A percentile compares a stretch with the other conserved stretches of the same genome.
Conservation (phyloP, 306 rosid genomes). For the Inga oerstediana region DNA sequence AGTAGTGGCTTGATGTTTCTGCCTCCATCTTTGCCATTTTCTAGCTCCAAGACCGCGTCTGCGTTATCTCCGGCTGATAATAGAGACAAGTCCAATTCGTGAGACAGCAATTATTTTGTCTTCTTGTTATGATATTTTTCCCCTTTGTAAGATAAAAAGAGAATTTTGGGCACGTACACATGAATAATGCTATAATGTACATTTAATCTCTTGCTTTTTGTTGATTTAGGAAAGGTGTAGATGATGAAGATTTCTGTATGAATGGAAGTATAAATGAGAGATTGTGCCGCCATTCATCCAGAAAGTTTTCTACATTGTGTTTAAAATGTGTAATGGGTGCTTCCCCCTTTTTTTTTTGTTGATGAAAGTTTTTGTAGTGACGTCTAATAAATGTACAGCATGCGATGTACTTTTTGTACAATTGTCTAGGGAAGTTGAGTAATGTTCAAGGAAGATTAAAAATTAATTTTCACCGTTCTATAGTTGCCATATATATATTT, state of each 20-base stretch:
- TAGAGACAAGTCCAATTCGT: constrained; percentile 42
- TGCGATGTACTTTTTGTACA: not conserved
- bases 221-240: not conserved
- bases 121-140: not conserved
- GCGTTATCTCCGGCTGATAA: constrained; percentile 49
- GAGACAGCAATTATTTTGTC: not conserved
- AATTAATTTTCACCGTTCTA: not conserved
- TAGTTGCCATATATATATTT: not conserved
- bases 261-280: not conserved
- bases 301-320: not conserved
- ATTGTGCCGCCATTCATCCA: not conserved
- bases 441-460: not conserved
- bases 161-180: constrained; percentile 1
- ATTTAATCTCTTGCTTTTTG: not conserved
- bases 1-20: constrained; percentile 45
- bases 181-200: not conserved
- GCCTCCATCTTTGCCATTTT: constrained; percentile 61
- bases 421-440: not conserved
- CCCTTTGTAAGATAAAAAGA: not conserved
- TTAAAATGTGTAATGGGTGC: not conserved
- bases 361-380: not conserved
- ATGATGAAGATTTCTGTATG: not conserved
- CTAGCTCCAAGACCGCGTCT: constrained; percentile 64
- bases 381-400: not conserved
- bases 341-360: not conserved